Evolutionary conservation across 2,329 filamentous ascomycete species (phyloP), one percentile per base, ranked within the genome.

Genomic region (Aspergillus quadrilineatus): DNA sequence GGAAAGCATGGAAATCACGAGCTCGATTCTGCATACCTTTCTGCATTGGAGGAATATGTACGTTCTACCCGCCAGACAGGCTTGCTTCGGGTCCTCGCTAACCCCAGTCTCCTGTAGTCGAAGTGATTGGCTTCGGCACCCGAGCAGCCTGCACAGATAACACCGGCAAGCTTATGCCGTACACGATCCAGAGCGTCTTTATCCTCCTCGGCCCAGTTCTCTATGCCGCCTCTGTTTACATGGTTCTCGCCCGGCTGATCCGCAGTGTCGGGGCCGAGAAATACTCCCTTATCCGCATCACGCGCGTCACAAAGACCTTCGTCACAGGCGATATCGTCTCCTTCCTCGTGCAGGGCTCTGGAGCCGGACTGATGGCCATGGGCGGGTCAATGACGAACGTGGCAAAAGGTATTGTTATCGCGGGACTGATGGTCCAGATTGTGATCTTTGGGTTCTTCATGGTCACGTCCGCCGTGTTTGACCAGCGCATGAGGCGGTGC

Each of bases 191-290:
- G 58, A 70, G 67, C 15, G 60, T 80, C 34, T 73, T 81, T 61
- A 71, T 80, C 46, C 72, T 82, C 4, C 71, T 82, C 26, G 78
- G 76, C 1, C 80, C 79, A 1, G 76, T 76, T 3, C 75, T 81
- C 50, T 77, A 80, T 59, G 79, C 79, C 15, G 80, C 80, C 12
- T 74, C 75, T 0, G 77, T 80, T 59, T 82, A 82, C 62, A 82
- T 80, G 68, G 69, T 73, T 14, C 74, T 81, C 37, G 76, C 74
- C 32, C 75, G 79, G 7, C 71, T 81, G 37, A 75, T 81, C 12
- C 68, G 71, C 22, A 63, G 73, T 39, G 67, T 76, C 5, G 65
- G 76, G 6, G 75, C 67, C 32, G 78, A 79, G 55, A 67, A 73
- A 7, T 69, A 70, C 7, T 70, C 78, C 4, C 69, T 79, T 63